A percentile compares a stretch with the other conserved stretches of the same genome.
Conservation (phyloP, 2,329 filamentous ascomycete genomes). For the Teratosphaeria nubilosa region DNA sequence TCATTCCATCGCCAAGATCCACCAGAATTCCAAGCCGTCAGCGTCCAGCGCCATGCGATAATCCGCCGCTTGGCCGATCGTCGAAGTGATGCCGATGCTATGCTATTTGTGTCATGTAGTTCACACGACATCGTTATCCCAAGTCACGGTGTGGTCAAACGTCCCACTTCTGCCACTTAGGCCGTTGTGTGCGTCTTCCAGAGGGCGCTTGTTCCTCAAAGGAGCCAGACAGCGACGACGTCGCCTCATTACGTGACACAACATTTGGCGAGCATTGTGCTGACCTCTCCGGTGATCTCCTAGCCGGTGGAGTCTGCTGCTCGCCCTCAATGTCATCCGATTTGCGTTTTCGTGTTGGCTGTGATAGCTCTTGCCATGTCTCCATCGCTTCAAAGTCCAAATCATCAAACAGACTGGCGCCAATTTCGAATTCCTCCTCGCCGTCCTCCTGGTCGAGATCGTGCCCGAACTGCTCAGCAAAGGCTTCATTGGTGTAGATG, state of each 20-base stretch:
- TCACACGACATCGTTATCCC: not conserved
- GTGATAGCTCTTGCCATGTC: not conserved
- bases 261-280: not conserved
- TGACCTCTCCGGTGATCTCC: not conserved
- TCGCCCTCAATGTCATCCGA: not conserved
- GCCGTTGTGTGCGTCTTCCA: not conserved
- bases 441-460: not conserved
- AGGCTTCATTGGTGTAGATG: constrained; percentile 33
- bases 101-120: not conserved
- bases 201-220: not conserved
- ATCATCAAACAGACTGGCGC: not conserved
- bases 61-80: no score
- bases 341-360: not conserved
- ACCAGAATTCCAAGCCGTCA: no score
- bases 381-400: not conserved
- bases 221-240: not conserved
- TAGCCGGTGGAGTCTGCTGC: not conserved
- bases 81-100: no score
- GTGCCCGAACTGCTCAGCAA: not conserved
- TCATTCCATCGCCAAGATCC: no score
- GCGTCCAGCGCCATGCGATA: no score
- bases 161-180: not conserved
- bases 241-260: not conserved
- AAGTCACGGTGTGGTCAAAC: not conserved
- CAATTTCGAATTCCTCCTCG: not conserved